phyloP scores from a whole-genome alignment of 179 eudicot species.

The Heliamphora pulchella region DNA sequence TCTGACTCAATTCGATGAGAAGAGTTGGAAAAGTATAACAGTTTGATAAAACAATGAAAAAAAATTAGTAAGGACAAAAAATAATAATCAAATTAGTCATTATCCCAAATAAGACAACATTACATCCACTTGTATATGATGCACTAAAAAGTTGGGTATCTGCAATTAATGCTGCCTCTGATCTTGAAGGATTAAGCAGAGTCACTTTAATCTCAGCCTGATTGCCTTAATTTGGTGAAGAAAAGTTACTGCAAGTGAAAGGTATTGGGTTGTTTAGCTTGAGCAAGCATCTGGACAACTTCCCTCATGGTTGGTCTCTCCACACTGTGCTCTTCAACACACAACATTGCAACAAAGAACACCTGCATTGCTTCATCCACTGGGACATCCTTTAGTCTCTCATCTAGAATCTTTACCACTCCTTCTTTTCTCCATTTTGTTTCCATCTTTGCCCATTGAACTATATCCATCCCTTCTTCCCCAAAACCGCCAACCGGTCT shows the following conservation, averaged over 20 bases:
- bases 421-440: constrained; percentile 46
- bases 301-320: constrained; percentile 74
- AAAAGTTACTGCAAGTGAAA: constrained; percentile 28
- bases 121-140: background rate
- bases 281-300: constrained; percentile 68
- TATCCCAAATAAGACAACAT: background rate
- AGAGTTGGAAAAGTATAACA: too few species aligned
- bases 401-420: constrained; percentile 44
- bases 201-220: background rate
- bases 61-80: too few species aligned
- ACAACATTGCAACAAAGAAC: constrained; percentile 59
- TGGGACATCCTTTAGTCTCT: constrained; percentile 39
- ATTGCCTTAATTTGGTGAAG: background rate
- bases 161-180: background rate
- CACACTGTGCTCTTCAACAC: constrained; percentile 63
- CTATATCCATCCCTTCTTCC: constrained; percentile 65
- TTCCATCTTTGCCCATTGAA: constrained; percentile 49
- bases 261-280: constrained; percentile 43
- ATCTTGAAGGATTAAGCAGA: background rate
- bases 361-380: constrained; percentile 43
- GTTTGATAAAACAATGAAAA: too few species aligned
- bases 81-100: too few species aligned
- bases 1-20: too few species aligned
- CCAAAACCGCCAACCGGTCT: constrained; percentile 65
- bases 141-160: background rate